Conservation (phyloP, 2,329 filamentous ascomycete genomes). For the Pseudogymnoascus sp. region DNA sequence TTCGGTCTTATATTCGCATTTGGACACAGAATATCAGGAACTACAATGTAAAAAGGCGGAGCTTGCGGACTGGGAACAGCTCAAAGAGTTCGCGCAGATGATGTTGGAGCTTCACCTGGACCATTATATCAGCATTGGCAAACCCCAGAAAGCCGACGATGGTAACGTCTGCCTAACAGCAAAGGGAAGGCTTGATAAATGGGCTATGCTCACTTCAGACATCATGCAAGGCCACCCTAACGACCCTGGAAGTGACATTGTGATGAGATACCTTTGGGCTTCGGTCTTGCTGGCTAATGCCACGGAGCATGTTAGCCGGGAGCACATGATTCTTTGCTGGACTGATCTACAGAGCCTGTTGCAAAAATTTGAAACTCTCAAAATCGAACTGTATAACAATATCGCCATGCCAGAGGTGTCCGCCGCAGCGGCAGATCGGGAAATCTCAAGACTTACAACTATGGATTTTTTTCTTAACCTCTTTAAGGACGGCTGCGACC, state of each 20-base stretch:
- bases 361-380: slow-evolving; percentile 36
- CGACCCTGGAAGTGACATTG: slow-evolving; percentile 32
- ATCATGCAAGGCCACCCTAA: slow-evolving; percentile 32
- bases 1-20: slow-evolving; percentile 38
- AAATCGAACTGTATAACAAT: slow-evolving; percentile 69
- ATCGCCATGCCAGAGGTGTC: slow-evolving; percentile 83
- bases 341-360: slow-evolving; percentile 52
- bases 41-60: slow-evolving; percentile 9
- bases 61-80: slow-evolving; percentile 23
- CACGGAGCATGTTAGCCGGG: slow-evolving; percentile 44
- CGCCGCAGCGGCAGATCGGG: slow-evolving; percentile 70
- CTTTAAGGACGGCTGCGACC: slow-evolving; percentile 75
- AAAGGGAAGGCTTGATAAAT: slow-evolving; percentile 49
- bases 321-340: slow-evolving; percentile 53
- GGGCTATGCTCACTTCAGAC: slow-evolving; percentile 49
- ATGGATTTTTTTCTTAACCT: slow-evolving; percentile 93
- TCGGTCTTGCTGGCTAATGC: slow-evolving; percentile 53
- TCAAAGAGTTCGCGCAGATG: slow-evolving; percentile 45
- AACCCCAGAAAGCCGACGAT: slow-evolving; percentile 48
- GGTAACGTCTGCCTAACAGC: slow-evolving; percentile 42
- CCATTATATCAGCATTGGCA: slow-evolving; percentile 53
- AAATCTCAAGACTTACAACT: slow-evolving; percentile 85
- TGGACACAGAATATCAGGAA: slow-evolving; percentile 32
- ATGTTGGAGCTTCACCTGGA: slow-evolving; percentile 62
- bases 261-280: slow-evolving; percentile 57